A percentile compares a stretch with the other conserved stretches of the same genome.
Conservation (phyloP, 805 yeast species). For the Metschnikowia vanudenii region DNA sequence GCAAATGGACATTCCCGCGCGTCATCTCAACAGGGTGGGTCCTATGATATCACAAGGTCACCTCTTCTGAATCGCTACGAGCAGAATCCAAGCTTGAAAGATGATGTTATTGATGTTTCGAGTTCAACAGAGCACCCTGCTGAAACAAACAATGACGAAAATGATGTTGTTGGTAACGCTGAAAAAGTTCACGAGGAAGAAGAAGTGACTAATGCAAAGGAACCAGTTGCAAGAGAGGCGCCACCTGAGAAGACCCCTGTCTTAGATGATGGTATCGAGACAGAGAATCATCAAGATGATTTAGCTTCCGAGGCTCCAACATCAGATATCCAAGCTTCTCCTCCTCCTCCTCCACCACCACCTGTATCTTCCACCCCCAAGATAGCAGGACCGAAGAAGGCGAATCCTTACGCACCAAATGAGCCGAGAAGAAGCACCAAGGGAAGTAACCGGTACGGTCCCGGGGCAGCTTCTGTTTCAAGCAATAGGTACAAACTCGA, state of each 20-base stretch:
- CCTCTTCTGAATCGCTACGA: slow-evolving; percentile 1
- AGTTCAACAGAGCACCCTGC: neutral
- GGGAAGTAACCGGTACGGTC: slow-evolving; percentile 16
- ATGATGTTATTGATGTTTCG: neutral
- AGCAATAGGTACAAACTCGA: slow-evolving; percentile 9
- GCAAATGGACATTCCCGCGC: slow-evolving; percentile 13
- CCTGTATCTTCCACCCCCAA: neutral
- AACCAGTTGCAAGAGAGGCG: neutral
- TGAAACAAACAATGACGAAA: neutral
- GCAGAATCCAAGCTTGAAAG: neutral
- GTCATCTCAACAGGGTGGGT: slow-evolving; percentile 13
- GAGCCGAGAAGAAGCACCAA: slow-evolving; percentile 12
- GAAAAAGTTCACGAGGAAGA: neutral
- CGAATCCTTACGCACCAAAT: slow-evolving; percentile 41
- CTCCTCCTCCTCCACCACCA: slow-evolving; percentile 15
- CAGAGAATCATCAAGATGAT: neutral
- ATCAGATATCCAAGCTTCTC: neutral
- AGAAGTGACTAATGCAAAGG: neutral
- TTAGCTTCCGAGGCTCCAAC: neutral
- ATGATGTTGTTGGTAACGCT: neutral
- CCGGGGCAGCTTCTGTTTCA: slow-evolving; percentile 7
- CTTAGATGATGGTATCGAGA: neutral
- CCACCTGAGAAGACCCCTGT: too few species aligned
- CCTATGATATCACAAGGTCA: neutral
- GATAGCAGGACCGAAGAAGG: slow-evolving; percentile 4